Conservation (phyloP, 257 asterid genomes). For the Anisodus tanguticus region DNA sequence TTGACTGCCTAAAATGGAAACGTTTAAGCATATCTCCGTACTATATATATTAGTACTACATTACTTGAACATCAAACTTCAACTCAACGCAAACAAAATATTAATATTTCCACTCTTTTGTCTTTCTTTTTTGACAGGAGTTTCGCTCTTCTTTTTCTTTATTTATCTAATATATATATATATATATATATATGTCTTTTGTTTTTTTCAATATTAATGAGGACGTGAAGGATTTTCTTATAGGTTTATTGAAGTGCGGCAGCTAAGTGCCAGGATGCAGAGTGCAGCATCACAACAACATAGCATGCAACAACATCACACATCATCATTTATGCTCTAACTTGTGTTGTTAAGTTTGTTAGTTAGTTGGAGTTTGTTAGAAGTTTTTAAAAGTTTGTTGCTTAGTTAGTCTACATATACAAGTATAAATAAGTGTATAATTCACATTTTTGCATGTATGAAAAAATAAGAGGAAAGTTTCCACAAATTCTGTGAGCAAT, state of each 20-base stretch:
- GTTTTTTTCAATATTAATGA: neutral
- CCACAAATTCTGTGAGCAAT: no score
- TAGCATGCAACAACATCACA: no score
- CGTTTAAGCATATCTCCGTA: conserved; percentile 35
- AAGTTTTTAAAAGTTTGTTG: no score
- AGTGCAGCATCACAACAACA: no score
- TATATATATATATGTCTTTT: neutral
- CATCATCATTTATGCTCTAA: no score
- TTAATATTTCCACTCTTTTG: neutral
- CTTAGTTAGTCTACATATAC: no score
- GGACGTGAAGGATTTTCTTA: neutral
- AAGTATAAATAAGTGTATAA: no score
- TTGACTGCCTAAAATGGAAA: conserved; percentile 66
- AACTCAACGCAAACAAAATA: conserved; percentile 16
- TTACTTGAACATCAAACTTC: conserved; percentile 23
- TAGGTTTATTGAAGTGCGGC: neutral
- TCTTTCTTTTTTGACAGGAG: neutral
- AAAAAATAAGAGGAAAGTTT: no score
- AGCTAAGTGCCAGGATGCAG: no score
- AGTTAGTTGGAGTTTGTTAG: no score
- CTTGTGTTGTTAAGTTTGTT: no score
- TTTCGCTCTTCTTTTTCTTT: neutral
- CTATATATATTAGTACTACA: conserved; percentile 14
- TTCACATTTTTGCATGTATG: no score
- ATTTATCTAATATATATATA: neutral